Base-by-base conservation (phyloP, 2,329 filamentous ascomycete species). In the Cladosporium colombiae region DNA sequence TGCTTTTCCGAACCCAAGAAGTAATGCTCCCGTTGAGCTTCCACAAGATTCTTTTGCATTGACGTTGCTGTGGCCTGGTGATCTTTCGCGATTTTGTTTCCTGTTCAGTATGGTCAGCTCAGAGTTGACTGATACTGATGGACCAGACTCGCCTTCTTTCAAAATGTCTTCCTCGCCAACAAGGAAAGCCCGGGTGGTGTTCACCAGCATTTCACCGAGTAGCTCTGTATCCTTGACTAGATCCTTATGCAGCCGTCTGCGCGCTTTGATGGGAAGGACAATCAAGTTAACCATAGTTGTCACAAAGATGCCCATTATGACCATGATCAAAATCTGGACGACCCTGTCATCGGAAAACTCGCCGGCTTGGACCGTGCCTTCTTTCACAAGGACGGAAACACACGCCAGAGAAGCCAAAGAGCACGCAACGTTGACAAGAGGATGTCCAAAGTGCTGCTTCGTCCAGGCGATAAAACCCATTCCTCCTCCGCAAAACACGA, bases 11-110 rank as follows among this genome's bases (percentile, higher is more conserved):
- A 89, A 1, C 94, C 94, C 5, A 92, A 77, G 2, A 93, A 81
- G 73, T 91, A 97, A 74, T 97, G 91, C 77, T 98, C 94, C 66
- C 92, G 89, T 75, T 94, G 96, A 16, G 93, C 91, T 77, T 98
- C 94, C 68, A 88, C 86, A 14, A 97, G 82, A 67, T 91, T 89
- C 75, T 90, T 91, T 61, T 90, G 87, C 76, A 97, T 88, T 40
- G 87, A 84, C 16, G 84, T 82, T 73, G 93, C 89, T 1, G 88
- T 87, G 4, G 86, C 82, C 69, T 86, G 88, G 78, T 93, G 94
- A 85, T 78, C 76, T 57, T 73, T 72, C 3, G 68, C 69, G 18
- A 40, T 89, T 86, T 61, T 84, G 82, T 50, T 84, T 78, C 88
- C 65, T 85, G 84, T 85, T 84, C 10, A 1, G 3, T 3, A 23